Conservation (phyloP, 805 yeast genomes). For the Lachancea sp. region DNA sequence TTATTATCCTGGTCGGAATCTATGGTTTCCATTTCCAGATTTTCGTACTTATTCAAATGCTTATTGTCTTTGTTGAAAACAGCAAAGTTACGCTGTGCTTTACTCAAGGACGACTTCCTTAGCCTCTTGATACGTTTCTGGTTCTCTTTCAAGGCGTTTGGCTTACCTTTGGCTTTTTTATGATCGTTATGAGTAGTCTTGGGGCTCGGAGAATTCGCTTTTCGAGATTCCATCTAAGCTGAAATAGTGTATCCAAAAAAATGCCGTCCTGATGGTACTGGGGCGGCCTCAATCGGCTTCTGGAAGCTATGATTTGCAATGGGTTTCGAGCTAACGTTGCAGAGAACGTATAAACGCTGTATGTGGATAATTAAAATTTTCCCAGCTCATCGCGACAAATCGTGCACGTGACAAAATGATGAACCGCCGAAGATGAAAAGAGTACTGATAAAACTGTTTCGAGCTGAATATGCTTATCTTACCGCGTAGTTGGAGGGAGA, state of each 20-base stretch:
- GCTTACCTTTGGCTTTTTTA: background rate
- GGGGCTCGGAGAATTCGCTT: constrained; percentile 8
- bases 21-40: constrained; percentile 17
- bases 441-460: no score
- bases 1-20: constrained; percentile 6
- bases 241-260: background rate
- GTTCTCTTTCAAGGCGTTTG: constrained; percentile 2
- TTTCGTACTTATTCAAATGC: constrained; percentile 27
- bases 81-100: constrained; percentile 25
- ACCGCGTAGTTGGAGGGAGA: no score
- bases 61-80: constrained; percentile 24
- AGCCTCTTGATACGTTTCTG: constrained; percentile 18
- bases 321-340: background rate
- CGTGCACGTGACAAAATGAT: background rate
- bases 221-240: constrained; percentile 5
- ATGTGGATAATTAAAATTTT: background rate
- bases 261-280: background rate
- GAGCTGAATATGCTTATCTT: no score
- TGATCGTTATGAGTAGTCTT: background rate
- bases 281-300: background rate
- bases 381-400: background rate
- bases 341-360: background rate
- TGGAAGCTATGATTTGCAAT: background rate
- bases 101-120: constrained; percentile 32
- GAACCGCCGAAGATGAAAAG: no score